phyloP scores from a whole-genome alignment of 1,284 basidiomycete genomes.

The Microbotryomycetes sp. region DNA sequence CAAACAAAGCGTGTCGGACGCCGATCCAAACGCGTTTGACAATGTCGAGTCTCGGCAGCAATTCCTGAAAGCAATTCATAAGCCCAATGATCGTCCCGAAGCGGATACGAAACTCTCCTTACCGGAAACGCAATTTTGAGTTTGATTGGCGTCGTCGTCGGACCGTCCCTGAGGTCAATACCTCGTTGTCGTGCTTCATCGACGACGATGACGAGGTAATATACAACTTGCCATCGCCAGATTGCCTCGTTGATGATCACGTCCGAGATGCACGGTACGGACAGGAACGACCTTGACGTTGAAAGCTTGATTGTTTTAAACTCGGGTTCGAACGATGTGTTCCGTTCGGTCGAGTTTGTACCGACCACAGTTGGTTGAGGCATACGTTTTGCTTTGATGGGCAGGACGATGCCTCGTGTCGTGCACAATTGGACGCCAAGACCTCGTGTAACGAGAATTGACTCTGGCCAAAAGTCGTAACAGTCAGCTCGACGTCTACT shows the following conservation, averaged over 20 bases:
- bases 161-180: not conserved
- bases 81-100: too few relatives aligned
- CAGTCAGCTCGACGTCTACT: not conserved
- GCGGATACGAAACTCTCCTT: too few relatives aligned
- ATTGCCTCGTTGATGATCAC: constrained; percentile 7
- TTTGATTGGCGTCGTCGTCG: not conserved
- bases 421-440: constrained; percentile 3
- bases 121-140: constrained; percentile 3
- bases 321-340: not conserved
- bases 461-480: not conserved
- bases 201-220: constrained; percentile 5
- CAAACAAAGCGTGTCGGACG: constrained; percentile 2
- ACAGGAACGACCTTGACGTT: constrained; percentile 5
- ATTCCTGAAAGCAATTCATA: not conserved
- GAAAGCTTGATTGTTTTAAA: not conserved
- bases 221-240: constrained; percentile 3
- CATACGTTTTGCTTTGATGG: not conserved
- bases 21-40: not conserved
- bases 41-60: not conserved
- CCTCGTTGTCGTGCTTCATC: not conserved
- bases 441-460: constrained; percentile 2
- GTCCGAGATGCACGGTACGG: constrained; percentile 6
- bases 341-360: not conserved
- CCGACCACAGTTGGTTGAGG: not conserved
- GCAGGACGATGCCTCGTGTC: not conserved